phyloP scores from a whole-genome alignment of 192 early-diverging fungal species.

The Backusella australiensis region DNA sequence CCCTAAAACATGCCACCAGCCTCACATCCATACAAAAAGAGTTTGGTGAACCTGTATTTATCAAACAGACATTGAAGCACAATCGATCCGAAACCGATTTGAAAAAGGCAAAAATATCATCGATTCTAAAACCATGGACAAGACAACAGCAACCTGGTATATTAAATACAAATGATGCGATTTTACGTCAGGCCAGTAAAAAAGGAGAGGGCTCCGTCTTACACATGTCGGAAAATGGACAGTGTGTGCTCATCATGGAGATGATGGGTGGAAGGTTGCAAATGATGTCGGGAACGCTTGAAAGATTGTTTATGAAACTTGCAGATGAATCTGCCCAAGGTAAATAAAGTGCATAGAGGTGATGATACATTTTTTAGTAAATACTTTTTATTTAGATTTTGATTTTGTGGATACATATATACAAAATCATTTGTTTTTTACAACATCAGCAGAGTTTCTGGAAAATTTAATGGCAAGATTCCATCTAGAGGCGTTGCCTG shows the following conservation, averaged over 20 bases:
- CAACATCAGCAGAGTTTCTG: constrained; percentile 51
- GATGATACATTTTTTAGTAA: neutral
- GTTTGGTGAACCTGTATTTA: constrained; percentile 26
- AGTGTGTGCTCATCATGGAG: constrained; percentile 60
- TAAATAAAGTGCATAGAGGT: constrained; percentile 6
- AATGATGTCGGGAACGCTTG: constrained; percentile 59
- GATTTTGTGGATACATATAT: constrained; percentile 71
- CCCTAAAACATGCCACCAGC: neutral
- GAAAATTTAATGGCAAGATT: constrained; percentile 59
- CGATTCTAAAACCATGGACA: constrained; percentile 9
- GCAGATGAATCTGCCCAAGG: constrained; percentile 64
- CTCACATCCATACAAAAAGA: constrained; percentile 20
- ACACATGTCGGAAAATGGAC: constrained; percentile 51
- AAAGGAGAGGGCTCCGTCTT: constrained; percentile 28
- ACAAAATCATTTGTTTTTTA: constrained; percentile 60
- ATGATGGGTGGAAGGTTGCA: constrained; percentile 47
- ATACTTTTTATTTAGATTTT: constrained; percentile 38
- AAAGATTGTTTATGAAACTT: constrained; percentile 60
- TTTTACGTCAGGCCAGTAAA: neutral
- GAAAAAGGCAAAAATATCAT: constrained; percentile 1
- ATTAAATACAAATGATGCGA: constrained; percentile 4
- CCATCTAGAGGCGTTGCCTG: constrained; percentile 44
- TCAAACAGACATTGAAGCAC: constrained; percentile 25
- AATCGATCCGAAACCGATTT: constrained; percentile 28
- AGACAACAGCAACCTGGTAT: neutral